Evolutionary conservation across 306 rosid genomes (phyloP).

Genomic region (Begonia peltatifolia): DNA sequence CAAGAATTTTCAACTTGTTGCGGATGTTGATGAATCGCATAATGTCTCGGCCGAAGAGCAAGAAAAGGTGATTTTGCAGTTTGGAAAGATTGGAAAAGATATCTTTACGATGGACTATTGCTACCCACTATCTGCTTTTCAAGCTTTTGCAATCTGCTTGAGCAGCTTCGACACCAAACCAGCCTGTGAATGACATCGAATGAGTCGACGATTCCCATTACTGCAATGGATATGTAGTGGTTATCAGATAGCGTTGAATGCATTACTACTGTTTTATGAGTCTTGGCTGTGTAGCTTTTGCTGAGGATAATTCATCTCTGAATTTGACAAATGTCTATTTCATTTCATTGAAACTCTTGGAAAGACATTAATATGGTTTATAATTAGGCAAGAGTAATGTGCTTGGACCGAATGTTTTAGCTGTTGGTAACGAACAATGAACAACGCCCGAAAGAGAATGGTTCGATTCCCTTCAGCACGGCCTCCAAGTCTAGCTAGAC

Average conservation of each 20-base stretch:
- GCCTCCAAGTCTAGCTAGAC: too few relatives aligned
- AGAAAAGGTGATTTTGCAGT: conserved; percentile 75
- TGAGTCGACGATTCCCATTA: too few relatives aligned
- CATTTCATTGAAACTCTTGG: too few relatives aligned
- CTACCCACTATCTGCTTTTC: conserved; percentile 85
- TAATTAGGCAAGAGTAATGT: too few relatives aligned
- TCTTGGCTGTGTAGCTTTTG: neutral
- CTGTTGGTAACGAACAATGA: too few relatives aligned
- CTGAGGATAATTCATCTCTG: neutral
- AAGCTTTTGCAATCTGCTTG: conserved; percentile 82
- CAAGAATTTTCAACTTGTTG: conserved; percentile 83
- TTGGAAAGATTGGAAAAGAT: conserved; percentile 82
- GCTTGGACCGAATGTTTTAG: too few relatives aligned
- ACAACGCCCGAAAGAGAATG: too few relatives aligned
- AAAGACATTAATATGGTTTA: too few relatives aligned
- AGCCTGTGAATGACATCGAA: conserved; percentile 47
- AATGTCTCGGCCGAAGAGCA: conserved; percentile 51
- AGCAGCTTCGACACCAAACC: conserved; percentile 90
- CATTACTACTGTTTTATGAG: too few relatives aligned
- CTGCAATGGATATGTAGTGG: too few relatives aligned
- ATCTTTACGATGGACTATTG: conserved; percentile 86
- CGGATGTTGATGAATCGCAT: conserved; percentile 55
- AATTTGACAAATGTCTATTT: neutral
- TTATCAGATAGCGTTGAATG: too few relatives aligned
- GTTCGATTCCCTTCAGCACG: too few relatives aligned